phyloP scores from a whole-genome alignment of 805 yeast species.

The Saccharomycopsis babjevae region DNA sequence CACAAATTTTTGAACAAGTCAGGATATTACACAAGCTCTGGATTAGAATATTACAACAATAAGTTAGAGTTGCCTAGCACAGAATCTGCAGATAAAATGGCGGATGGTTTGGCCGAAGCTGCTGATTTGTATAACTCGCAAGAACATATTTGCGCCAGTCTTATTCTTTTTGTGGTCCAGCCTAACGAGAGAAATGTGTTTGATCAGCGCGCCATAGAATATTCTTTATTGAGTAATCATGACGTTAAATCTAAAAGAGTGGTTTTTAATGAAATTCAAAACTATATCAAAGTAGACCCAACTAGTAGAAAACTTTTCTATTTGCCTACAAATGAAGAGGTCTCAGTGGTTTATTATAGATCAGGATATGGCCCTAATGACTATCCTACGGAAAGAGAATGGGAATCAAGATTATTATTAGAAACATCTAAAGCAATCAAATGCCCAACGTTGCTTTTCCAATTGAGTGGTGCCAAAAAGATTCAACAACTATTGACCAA shows the following conservation, averaged over 20 bases:
- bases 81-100: constrained; percentile 49
- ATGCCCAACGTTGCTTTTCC: constrained; percentile 85
- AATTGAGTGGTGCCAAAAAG: constrained; percentile 87
- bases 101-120: constrained; percentile 62
- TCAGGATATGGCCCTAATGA: constrained; percentile 84
- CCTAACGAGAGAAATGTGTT: constrained; percentile 79
- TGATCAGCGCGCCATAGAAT: constrained; percentile 85
- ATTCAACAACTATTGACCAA: constrained; percentile 81
- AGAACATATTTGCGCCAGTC: constrained; percentile 28
- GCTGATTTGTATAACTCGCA: constrained; percentile 42
- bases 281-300: constrained; percentile 31
- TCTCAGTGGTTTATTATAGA: constrained; percentile 84
- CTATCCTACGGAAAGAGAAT: constrained; percentile 52
- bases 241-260: constrained; percentile 56
- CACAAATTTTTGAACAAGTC: constrained; percentile 55
- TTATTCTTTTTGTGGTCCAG: constrained; percentile 72
- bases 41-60: constrained; percentile 33
- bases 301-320: constrained; percentile 40
- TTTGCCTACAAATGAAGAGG: constrained; percentile 50
- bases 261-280: constrained; percentile 49
- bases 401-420: constrained; percentile 66
- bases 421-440: constrained; percentile 77
- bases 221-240: constrained; percentile 44
- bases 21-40: constrained; percentile 42
- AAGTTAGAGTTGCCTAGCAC: constrained; percentile 53